A percentile compares a stretch with the other conserved stretches of the same genome.
phyloP scores from a whole-genome alignment of 345 rosid species.

The Salix exigua region DNA sequence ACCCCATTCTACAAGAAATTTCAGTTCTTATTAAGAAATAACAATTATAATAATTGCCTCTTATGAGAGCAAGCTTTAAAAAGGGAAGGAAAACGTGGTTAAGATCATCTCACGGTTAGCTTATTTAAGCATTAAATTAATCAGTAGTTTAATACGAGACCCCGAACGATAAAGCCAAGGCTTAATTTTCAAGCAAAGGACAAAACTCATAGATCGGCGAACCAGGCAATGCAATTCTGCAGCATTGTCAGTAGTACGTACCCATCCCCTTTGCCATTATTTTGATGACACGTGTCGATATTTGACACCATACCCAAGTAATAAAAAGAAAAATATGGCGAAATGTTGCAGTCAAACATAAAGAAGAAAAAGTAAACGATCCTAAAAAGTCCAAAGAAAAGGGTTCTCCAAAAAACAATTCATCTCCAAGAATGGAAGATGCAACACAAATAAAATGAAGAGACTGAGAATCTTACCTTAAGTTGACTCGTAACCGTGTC shows the following conservation, averaged over 20 bases:
- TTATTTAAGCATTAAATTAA: neutral
- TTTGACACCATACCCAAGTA: neutral
- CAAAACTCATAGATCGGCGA: neutral
- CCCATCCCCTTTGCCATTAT: neutral
- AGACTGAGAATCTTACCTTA: constrained; percentile 38
- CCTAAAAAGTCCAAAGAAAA: neutral
- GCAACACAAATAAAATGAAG: constrained; percentile 1
- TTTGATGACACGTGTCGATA: neutral
- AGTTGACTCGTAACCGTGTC: constrained; percentile 80
- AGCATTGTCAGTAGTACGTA: neutral
- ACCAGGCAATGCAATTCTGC: neutral
- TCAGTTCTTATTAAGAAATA: neutral
- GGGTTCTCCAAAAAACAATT: neutral
- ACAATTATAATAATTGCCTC: neutral
- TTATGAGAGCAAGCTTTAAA: neutral
- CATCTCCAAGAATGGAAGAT: neutral
- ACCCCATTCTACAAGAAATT: constrained; percentile 70
- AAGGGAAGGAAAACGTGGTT: neutral
- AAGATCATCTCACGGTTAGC: neutral
- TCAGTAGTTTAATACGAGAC: neutral
- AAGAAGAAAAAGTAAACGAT: neutral
- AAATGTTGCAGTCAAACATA: neutral
- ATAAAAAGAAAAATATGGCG: no score
- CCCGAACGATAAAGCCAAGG: neutral
- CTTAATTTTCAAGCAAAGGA: constrained; percentile 13